phyloP scores from a whole-genome alignment of 495 filamentous ascomycete species.

The Astrothelium subdiscretum region DNA sequence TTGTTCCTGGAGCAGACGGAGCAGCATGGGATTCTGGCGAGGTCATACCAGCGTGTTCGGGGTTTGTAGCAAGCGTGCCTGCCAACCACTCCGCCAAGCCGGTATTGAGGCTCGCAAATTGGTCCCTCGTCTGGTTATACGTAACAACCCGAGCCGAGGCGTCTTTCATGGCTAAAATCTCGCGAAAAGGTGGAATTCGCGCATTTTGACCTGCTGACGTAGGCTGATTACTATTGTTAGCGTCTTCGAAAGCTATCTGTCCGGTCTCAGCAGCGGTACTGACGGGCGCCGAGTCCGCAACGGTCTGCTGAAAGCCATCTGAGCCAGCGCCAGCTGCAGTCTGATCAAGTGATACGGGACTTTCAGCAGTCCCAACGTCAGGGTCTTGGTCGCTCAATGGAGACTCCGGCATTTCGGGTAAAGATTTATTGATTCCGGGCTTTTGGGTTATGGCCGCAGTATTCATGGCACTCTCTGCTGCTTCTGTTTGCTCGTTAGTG shows the following conservation, averaged over 20 bases:
- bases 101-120: slow-evolving; percentile 59
- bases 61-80: slow-evolving; percentile 35
- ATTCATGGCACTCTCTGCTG: neutral
- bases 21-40: slow-evolving; percentile 9
- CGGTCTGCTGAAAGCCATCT: neutral
- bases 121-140: slow-evolving; percentile 55
- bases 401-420: neutral
- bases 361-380: neutral
- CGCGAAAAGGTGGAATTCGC: slow-evolving; percentile 41
- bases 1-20: neutral
- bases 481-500: neutral
- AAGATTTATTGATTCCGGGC: neutral
- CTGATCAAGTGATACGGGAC: neutral
- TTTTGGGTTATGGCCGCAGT: neutral
- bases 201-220: neutral
- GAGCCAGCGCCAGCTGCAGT: neutral
- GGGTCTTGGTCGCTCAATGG: neutral
- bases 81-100: slow-evolving; percentile 66
- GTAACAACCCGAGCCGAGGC: slow-evolving; percentile 52
- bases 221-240: neutral
- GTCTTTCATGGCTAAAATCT: slow-evolving; percentile 55
- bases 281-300: neutral
- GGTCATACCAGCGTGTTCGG: slow-evolving; percentile 40
- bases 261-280: neutral
- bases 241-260: neutral